Evolutionary conservation across 2,329 filamentous ascomycete species (phyloP).

Genomic region (Neospermospora avenae): DNA sequence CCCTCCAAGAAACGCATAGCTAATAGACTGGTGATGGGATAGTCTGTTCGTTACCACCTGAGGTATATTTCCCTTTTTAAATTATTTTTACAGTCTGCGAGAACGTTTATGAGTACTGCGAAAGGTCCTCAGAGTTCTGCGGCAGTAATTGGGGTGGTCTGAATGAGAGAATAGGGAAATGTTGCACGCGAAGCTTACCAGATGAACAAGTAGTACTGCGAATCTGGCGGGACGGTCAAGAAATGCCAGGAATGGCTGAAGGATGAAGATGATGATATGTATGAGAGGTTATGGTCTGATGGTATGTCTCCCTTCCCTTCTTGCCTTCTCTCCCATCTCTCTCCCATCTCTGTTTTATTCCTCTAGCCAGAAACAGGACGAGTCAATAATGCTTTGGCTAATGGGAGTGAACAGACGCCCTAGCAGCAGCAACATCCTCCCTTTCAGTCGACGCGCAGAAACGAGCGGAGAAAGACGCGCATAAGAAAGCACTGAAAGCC

Average conservation of each 20-base stretch:
- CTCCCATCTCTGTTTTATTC: not conserved
- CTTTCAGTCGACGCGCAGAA: conserved; percentile 91
- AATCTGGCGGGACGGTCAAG: conserved; percentile 93
- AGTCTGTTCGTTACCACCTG: conserved; percentile 65
- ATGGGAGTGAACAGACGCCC: conserved; percentile 65
- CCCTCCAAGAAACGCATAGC: conserved; percentile 1
- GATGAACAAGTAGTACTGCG: conserved; percentile 74
- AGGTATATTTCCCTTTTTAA: conserved; percentile 44
- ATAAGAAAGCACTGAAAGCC: conserved; percentile 95
- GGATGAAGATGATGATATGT: conserved; percentile 69
- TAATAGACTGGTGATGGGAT: conserved; percentile 12
- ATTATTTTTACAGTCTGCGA: not conserved
- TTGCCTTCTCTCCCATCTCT: not conserved
- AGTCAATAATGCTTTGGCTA: too few species aligned
- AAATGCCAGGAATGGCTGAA: conserved; percentile 98
- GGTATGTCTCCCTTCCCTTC: conserved; percentile 49
- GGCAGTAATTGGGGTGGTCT: not conserved
- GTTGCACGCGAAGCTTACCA: conserved; percentile 15
- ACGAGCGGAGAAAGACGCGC: conserved; percentile 90
- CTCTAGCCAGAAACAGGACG: not conserved
- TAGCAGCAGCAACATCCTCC: conserved; percentile 79
- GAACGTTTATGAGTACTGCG: not conserved
- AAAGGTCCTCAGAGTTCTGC: not conserved
- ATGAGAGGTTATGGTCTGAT: conserved; percentile 78
- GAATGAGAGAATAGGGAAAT: too few species aligned